phyloP scores from a whole-genome alignment of 768 basidiomycete genomes.

The Bullera alba region DNA sequence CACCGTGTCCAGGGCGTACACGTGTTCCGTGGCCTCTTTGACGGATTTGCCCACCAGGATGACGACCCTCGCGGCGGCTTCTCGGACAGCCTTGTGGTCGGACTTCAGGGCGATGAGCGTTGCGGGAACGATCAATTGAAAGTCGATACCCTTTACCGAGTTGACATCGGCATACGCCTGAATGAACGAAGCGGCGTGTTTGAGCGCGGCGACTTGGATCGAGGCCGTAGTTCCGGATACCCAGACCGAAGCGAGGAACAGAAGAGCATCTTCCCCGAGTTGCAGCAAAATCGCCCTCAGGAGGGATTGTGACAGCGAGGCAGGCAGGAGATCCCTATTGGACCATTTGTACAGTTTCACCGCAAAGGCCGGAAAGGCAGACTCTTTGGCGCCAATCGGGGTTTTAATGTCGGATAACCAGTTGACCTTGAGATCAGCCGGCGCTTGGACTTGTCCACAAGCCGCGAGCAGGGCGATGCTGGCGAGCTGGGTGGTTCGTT shows the following conservation, averaged over 20 bases:
- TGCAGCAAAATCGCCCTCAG: slow-evolving; percentile 62
- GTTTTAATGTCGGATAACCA: too few relatives aligned
- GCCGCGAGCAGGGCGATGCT: neutral
- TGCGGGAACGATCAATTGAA: slow-evolving; percentile 47
- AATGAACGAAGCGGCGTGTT: slow-evolving; percentile 73
- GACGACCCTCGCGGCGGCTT: slow-evolving; percentile 37
- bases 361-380: too few relatives aligned
- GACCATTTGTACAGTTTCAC: slow-evolving; percentile 61
- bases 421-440: too few relatives aligned
- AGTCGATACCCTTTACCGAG: slow-evolving; percentile 49
- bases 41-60: neutral
- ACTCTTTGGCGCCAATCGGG: too few relatives aligned
- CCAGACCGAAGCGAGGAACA: slow-evolving; percentile 75
- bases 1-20: slow-evolving; percentile 44
- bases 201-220: slow-evolving; percentile 56
- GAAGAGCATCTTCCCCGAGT: slow-evolving; percentile 63
- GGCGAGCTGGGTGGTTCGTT: neutral
- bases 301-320: slow-evolving; percentile 55
- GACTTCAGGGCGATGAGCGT: slow-evolving; percentile 34
- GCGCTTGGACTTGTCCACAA: neutral
- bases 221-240: slow-evolving; percentile 21
- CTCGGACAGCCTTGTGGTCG: slow-evolving; percentile 34
- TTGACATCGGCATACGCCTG: slow-evolving; percentile 59
- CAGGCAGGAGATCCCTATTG: slow-evolving; percentile 54
- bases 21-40: slow-evolving; percentile 3